phyloP scores from a whole-genome alignment of 768 basidiomycete genomes.

The Lentinula sp. region DNA sequence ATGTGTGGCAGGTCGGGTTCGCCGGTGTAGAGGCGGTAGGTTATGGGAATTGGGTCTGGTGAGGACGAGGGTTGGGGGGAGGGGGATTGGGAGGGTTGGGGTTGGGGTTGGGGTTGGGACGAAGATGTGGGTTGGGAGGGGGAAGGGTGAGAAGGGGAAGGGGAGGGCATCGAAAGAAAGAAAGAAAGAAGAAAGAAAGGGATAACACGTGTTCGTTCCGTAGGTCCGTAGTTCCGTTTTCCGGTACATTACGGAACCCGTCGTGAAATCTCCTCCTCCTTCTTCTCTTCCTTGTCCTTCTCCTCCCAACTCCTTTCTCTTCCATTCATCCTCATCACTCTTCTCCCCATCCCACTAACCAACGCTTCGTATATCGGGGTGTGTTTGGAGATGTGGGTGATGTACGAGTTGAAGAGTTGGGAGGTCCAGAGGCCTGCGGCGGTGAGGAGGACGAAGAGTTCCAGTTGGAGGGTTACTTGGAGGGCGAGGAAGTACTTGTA shows the following conservation, averaged over 20 bases:
- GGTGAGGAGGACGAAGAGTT: slow-evolving; percentile 44
- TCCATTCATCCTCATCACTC: slow-evolving; percentile 10
- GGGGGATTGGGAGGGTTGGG: no score
- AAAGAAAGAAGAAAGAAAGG: no score
- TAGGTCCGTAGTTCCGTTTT: no score
- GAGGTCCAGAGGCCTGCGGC: slow-evolving; percentile 53
- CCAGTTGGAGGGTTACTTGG: slow-evolving; percentile 48
- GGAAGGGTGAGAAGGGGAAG: no score
- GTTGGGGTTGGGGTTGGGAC: no score
- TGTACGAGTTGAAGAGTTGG: slow-evolving; percentile 40
- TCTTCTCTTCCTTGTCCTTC: no score
- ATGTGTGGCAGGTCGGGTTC: slow-evolving; percentile 77
- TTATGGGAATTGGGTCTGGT: slow-evolving; percentile 21
- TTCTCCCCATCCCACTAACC: slow-evolving; percentile 38
- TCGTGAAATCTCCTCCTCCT: no score
- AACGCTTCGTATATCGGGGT: slow-evolving; percentile 34
- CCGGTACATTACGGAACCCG: no score
- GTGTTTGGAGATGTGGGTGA: slow-evolving; percentile 35
- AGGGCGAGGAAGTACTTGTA: slow-evolving; percentile 36
- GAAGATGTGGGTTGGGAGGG: no score
- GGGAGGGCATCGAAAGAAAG: no score
- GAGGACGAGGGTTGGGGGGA: not conserved
- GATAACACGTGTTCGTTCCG: no score
- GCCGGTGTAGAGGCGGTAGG: slow-evolving; percentile 69
- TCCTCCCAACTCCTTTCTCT: no score